Evolutionary conservation across 2,329 filamentous ascomycete genomes (phyloP).

Genomic region (Phialophora verrucosa): DNA sequence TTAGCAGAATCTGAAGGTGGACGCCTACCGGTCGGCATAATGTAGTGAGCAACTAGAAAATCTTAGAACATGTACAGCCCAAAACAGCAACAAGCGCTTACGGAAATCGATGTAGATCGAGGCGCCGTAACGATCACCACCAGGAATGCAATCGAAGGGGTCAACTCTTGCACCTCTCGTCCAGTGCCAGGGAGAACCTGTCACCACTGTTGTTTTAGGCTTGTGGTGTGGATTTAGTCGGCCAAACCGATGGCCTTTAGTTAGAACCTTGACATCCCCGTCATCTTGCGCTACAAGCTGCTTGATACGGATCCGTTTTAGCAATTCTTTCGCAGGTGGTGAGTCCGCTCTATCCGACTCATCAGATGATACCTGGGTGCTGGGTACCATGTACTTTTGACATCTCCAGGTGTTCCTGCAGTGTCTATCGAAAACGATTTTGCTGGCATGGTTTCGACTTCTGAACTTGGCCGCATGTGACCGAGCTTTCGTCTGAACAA

Average conservation of each 20-base stretch:
- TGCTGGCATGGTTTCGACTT: slow-evolving; percentile 7
- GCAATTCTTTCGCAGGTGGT: too few species aligned
- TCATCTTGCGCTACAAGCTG: background rate
- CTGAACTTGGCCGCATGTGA: slow-evolving; percentile 13
- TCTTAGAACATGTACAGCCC: background rate
- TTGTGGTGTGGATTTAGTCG: background rate
- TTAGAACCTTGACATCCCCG: background rate
- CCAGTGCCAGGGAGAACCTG: slow-evolving; percentile 4
- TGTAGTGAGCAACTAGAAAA: slow-evolving; percentile 7
- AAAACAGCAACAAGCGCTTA: background rate
- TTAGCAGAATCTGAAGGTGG: background rate
- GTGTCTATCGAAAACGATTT: background rate
- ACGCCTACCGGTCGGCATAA: slow-evolving; percentile 9
- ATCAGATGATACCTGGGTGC: too few species aligned
- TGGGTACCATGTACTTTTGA: too few species aligned
- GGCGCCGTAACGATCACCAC: background rate
- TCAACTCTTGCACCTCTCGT: slow-evolving; percentile 6
- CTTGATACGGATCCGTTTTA: background rate
- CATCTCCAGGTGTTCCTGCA: background rate
- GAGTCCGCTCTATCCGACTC: too few species aligned
- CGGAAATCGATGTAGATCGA: slow-evolving; percentile 7
- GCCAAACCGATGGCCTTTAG: background rate
- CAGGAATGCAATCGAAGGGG: slow-evolving; percentile 9
- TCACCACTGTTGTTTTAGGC: background rate
- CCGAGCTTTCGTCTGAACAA: slow-evolving; percentile 4